Conservation (phyloP, 805 yeast genomes). For the Wickerhamomyces sydowiorum region DNA sequence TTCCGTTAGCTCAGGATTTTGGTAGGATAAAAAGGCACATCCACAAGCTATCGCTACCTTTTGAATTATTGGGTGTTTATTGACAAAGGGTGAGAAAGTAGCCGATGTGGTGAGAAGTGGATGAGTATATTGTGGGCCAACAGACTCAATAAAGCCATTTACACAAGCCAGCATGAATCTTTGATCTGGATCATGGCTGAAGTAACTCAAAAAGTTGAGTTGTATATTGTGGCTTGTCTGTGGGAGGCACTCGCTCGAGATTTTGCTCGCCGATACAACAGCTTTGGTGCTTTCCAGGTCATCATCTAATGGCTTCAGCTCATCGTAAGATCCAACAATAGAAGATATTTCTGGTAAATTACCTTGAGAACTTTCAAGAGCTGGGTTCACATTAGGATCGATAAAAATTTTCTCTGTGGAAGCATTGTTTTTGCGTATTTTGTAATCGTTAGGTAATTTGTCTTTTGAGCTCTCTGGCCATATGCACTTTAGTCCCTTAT, state of each 20-base stretch:
- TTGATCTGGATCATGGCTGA: conserved; percentile 3
- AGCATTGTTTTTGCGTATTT: conserved; percentile 7
- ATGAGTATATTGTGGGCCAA: conserved; percentile 38
- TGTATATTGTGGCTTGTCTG: no score
- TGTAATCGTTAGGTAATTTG: conserved; percentile 14
- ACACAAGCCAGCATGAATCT: conserved; percentile 25
- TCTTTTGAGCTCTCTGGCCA: conserved; percentile 18
- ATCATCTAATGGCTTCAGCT: no score
- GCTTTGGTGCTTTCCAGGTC: no score
- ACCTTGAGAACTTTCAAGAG: no score
- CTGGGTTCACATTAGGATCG: no score
- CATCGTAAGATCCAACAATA: no score
- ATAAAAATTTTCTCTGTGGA: neutral
- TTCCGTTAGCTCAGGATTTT: conserved; percentile 21
- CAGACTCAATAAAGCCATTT: conserved; percentile 33
- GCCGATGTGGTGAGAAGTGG: conserved; percentile 33
- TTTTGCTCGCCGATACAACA: no score
- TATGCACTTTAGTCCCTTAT: conserved; percentile 25
- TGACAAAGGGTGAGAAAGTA: conserved; percentile 32
- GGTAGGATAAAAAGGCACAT: conserved; percentile 31
- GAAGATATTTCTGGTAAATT: no score
- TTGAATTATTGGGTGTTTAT: conserved; percentile 24
- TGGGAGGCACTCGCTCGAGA: no score
- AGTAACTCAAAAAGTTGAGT: conserved; percentile 3
- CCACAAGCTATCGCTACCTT: conserved; percentile 37